Evolutionary conservation across 2,329 filamentous ascomycete species (phyloP).

Genomic region (Curvularia sp.): DNA sequence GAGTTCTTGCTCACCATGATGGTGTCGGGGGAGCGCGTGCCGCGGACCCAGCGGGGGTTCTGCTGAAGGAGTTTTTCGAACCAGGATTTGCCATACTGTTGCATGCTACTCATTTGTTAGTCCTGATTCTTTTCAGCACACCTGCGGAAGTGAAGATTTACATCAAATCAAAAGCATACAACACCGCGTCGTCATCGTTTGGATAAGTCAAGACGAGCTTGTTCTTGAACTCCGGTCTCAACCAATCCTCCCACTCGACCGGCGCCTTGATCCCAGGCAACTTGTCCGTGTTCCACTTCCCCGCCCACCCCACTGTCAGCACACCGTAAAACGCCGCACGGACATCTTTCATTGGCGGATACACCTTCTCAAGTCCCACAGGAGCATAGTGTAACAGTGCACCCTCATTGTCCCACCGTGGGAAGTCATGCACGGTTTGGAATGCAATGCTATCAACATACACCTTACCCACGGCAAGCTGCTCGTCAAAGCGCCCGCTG

Average conservation of each 20-base stretch:
- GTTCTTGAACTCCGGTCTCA: slow-evolving; percentile 5
- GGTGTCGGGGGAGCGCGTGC: slow-evolving; percentile 54
- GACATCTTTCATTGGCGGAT: slow-evolving; percentile 53
- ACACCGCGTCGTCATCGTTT: slow-evolving; percentile 65
- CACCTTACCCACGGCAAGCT: slow-evolving; percentile 48
- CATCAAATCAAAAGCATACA: slow-evolving; percentile 60
- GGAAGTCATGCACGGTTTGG: slow-evolving; percentile 61
- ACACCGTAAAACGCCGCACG: slow-evolving; percentile 55
- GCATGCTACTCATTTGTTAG: slow-evolving; percentile 21
- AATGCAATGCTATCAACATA: slow-evolving; percentile 56
- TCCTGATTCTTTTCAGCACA: neutral
- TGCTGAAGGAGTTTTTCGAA: slow-evolving; percentile 58
- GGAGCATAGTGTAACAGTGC: slow-evolving; percentile 60
- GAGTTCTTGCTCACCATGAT: slow-evolving; percentile 43
- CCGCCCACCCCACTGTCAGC: slow-evolving; percentile 48
- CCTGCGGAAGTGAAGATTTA: slow-evolving; percentile 16
- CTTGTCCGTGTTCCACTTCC: slow-evolving; percentile 50
- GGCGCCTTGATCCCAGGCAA: slow-evolving; percentile 3
- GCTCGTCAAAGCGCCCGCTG: slow-evolving; percentile 56
- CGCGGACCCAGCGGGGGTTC: slow-evolving; percentile 62
- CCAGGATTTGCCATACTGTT: slow-evolving; percentile 56
- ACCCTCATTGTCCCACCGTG: slow-evolving; percentile 59
- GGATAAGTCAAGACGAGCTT: slow-evolving; percentile 58
- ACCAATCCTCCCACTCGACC: slow-evolving; percentile 4
- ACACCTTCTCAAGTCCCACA: slow-evolving; percentile 54